A percentile compares a stretch with the other conserved stretches of the same genome.
Conservation (phyloP, 129 eudicot genomes). For the Helianthus tuberosus region DNA sequence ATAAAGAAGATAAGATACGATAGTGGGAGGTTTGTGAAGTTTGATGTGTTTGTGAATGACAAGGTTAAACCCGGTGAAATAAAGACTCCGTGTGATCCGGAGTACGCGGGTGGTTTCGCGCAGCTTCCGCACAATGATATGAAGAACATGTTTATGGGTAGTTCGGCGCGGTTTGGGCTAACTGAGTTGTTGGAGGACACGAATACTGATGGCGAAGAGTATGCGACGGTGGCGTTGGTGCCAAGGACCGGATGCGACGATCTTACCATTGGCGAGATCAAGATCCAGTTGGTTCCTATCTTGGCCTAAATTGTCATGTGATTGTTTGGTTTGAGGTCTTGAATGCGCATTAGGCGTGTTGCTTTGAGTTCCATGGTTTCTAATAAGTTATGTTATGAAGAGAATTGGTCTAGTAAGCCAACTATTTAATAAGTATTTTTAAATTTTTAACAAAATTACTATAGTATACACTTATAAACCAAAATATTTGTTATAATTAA, state of each 20-base stretch:
- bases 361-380: too few species aligned
- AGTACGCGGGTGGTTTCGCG: slow-evolving; percentile 61
- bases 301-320: not conserved
- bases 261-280: slow-evolving; percentile 46
- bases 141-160: slow-evolving; percentile 21
- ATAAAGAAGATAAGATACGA: slow-evolving; percentile 40
- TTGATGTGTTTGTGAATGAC: slow-evolving; percentile 56
- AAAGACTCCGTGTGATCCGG: slow-evolving; percentile 32
- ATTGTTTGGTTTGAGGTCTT: too few species aligned
- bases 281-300: slow-evolving; percentile 37
- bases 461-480: too few species aligned
- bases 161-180: slow-evolving; percentile 35
- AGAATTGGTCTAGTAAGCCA: too few species aligned
- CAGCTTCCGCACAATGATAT: slow-evolving; percentile 35
- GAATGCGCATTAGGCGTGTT: too few species aligned
- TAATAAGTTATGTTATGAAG: too few species aligned
- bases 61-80: slow-evolving; percentile 13
- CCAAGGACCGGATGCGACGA: slow-evolving; percentile 38
- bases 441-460: too few species aligned
- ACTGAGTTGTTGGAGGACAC: slow-evolving; percentile 52
- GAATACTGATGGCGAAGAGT: slow-evolving; percentile 39
- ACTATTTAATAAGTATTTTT: too few species aligned
- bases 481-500: too few species aligned
- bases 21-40: slow-evolving; percentile 39
- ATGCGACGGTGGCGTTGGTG: slow-evolving; percentile 43